Evolutionary conservation across 2,329 filamentous ascomycete genomes (phyloP).

Genomic region (Ophiostoma novo-ulmi): DNA sequence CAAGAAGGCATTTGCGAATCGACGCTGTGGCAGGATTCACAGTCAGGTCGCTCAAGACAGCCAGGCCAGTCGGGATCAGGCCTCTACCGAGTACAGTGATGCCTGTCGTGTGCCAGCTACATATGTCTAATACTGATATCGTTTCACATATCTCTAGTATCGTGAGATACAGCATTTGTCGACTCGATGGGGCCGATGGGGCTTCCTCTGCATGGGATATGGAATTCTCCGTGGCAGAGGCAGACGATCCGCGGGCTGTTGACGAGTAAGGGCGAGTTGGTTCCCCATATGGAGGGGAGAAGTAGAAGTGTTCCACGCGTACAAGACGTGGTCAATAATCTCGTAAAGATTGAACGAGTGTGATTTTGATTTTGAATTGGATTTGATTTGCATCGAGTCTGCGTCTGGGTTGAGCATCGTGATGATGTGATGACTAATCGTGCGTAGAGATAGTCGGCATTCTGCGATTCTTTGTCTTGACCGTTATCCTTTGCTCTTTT

Average conservation of each 20-base stretch:
- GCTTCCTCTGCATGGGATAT: neutral
- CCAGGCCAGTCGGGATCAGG: neutral
- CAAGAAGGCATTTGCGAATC: too few relatives aligned
- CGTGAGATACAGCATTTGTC: neutral
- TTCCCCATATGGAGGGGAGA: neutral
- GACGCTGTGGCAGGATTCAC: too few relatives aligned
- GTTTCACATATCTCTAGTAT: neutral
- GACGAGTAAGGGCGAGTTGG: neutral
- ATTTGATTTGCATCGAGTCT: too few relatives aligned
- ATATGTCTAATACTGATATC: neutral
- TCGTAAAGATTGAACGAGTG: neutral
- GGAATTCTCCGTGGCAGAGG: neutral
- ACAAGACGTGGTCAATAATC: neutral
- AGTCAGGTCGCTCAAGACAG: too few relatives aligned
- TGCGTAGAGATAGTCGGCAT: neutral
- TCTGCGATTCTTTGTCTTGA: neutral
- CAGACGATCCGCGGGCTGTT: neutral
- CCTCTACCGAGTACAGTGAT: neutral
- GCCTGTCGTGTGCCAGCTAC: too few relatives aligned
- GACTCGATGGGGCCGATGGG: neutral
- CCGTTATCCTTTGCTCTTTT: neutral
- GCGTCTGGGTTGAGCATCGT: neutral
- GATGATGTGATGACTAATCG: neutral
- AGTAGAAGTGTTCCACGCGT: conserved; percentile 2
- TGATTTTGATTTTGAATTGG: neutral